phyloP scores from a whole-genome alignment of 176 grass and related monocot species.

The Coix lacrymajobi region DNA sequence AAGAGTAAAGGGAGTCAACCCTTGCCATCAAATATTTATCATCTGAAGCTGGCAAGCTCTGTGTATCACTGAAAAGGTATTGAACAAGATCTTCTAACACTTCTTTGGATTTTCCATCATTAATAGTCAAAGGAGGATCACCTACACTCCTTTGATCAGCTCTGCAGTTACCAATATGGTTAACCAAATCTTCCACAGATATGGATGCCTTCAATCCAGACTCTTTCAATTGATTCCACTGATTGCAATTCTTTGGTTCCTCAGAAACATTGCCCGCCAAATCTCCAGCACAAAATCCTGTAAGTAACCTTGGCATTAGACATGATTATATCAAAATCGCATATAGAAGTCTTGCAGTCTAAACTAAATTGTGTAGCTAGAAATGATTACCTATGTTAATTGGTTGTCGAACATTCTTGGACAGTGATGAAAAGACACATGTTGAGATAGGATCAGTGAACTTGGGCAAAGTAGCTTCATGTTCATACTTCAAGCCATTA shows the following conservation, averaged over 20 bases:
- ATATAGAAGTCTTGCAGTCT: background rate
- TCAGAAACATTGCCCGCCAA: constrained; percentile 1
- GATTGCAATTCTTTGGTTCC: constrained; percentile 19
- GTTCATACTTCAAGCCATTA: constrained; percentile 28
- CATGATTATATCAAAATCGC: background rate
- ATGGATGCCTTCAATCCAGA: constrained; percentile 36
- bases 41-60: constrained; percentile 25
- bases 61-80: constrained; percentile 59
- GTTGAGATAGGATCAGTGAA: constrained; percentile 36
- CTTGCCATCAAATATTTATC: constrained; percentile 53
- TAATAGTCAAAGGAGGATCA: constrained; percentile 22
- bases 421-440: constrained; percentile 22
- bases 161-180: constrained; percentile 43
- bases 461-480: constrained; percentile 34
- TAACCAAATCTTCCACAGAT: constrained; percentile 52
- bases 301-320: constrained; percentile 11
- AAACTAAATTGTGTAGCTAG: background rate
- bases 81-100: constrained; percentile 43
- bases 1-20: constrained; percentile 46
- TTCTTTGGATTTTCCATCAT: constrained; percentile 28
- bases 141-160: constrained; percentile 24
- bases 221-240: constrained; percentile 26
- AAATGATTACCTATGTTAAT: constrained; percentile 52
- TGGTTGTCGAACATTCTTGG: constrained; percentile 28
- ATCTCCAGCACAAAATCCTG: background rate